Base-by-base conservation (phyloP, 2,329 filamentous ascomycete species). In the Sordariomycetes sp. region DNA sequence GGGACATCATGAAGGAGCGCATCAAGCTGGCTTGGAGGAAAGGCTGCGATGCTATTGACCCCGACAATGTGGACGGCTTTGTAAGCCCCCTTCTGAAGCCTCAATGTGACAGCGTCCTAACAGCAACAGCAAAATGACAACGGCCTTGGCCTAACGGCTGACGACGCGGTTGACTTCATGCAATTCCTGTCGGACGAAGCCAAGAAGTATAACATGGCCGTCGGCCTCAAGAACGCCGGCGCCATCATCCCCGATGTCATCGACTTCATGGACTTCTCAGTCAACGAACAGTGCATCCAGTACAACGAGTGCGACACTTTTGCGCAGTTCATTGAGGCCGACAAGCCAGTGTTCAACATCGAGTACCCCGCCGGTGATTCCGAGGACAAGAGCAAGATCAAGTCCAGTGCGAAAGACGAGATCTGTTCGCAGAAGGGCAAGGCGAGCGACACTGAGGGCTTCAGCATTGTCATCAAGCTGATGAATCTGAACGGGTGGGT, bases 271-370 rank as follows among this genome's bases (percentile, higher is more conserved):
- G 64, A 81, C 46, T 86, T 80, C 56, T 69, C 66, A 6, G 78
- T 86, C 44, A 82, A 83, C 53, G 81, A 85, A 60, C 70, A 83
- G 55, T 85, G 81, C 50, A 64, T 68, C 12, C 45, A 78, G 49
- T 73, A 72, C 44, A 39, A 57, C 5, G 78, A 84, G 50, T 83
- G 79, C 48, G 56, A 59, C 23, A 65, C 55, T 2, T 83, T 75
- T 49, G 53, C 58, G 3, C 53, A 66, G 4, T 83, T 83, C 46
- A 67, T 79, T 36, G 46, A 65, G 8, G 68, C 67, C 6, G 62
- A 64, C 21, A 83, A 84, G 53, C 79, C 80, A 2, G 79, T 85
- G 21, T 83, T 84, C 50, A 73, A 83, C 49, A 81, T 85, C 41
- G 81, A 85, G 57, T 85, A 85, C 46, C 76, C 76, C 3, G 60